Conservation (phyloP, 805 yeast species). For the Yamadazyma takamatsuzukensis region DNA sequence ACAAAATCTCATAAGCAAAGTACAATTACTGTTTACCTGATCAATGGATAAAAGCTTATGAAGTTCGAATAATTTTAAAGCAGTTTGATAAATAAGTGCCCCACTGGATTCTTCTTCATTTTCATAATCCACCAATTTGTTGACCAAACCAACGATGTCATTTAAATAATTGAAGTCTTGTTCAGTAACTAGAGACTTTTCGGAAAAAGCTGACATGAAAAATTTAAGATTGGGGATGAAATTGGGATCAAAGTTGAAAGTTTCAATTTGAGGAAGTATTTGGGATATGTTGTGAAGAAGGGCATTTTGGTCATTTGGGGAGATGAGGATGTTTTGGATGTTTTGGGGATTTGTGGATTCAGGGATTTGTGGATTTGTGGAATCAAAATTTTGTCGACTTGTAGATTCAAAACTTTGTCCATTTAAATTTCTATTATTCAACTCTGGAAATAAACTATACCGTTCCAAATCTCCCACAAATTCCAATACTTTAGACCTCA, state of each 20-base stretch:
- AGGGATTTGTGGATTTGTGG: not conserved
- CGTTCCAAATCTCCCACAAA: no score
- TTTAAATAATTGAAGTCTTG: constrained; percentile 10
- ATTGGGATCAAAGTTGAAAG: constrained; percentile 11
- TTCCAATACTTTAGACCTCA: not conserved
- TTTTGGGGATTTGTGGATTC: not conserved
- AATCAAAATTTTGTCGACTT: not conserved
- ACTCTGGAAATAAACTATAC: no score
- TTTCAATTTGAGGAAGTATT: constrained; percentile 10
- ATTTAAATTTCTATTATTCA: no score
- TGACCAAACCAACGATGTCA: constrained; percentile 11
- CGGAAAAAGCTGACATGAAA: constrained; percentile 5
- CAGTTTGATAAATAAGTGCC: constrained; percentile 17
- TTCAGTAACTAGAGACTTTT: constrained; percentile 4
- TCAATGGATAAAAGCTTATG: constrained; percentile 19
- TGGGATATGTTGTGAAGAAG: constrained; percentile 6
- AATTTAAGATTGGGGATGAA: constrained; percentile 4
- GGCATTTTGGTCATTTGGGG: constrained; percentile 7
- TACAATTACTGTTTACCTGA: constrained; percentile 2
- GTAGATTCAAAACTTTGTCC: not conserved
- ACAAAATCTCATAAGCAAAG: constrained; percentile 31
- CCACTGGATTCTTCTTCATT: constrained; percentile 15
- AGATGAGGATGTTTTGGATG: constrained; percentile 3
- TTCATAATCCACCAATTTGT: constrained; percentile 26
- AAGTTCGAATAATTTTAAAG: constrained; percentile 18